Conservation (phyloP, 1,284 basidiomycete species). For the Cryptococcus sp. region DNA sequence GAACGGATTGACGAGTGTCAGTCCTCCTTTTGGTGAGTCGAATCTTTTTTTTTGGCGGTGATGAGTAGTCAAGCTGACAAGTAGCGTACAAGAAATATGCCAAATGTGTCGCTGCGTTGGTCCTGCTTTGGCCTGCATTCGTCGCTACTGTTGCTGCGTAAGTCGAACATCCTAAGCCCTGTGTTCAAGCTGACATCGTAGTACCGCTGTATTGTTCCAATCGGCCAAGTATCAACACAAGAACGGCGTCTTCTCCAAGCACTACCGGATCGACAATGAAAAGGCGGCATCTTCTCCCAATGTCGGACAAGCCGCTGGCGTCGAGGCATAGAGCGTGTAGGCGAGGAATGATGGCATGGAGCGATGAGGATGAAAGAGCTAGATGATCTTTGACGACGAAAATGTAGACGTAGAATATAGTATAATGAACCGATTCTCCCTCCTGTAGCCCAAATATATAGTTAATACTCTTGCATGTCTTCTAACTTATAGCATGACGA, state of each 20-base stretch:
- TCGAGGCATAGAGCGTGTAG: too few species aligned
- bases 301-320: too few species aligned
- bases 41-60: neutral
- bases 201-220: neutral
- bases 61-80: neutral
- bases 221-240: conserved; percentile 3
- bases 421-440: too few species aligned
- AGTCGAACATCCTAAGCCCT: neutral
- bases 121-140: neutral
- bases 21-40: neutral
- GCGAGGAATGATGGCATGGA: too few species aligned
- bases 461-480: too few species aligned
- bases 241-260: conserved; percentile 1
- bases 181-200: neutral
- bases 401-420: too few species aligned
- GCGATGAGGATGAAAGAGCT: too few species aligned
- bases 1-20: neutral
- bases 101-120: neutral
- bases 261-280: neutral
- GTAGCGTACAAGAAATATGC: neutral
- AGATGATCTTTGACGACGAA: too few species aligned
- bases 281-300: neutral
- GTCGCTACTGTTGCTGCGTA: neutral
- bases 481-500: too few species aligned
- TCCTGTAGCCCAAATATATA: too few species aligned